These are phyloP conservation scores for Porodaedalea pini DNA, from an alignment of 1,284 basidiomycete genomes.

Conservation along the genomic window DNA sequence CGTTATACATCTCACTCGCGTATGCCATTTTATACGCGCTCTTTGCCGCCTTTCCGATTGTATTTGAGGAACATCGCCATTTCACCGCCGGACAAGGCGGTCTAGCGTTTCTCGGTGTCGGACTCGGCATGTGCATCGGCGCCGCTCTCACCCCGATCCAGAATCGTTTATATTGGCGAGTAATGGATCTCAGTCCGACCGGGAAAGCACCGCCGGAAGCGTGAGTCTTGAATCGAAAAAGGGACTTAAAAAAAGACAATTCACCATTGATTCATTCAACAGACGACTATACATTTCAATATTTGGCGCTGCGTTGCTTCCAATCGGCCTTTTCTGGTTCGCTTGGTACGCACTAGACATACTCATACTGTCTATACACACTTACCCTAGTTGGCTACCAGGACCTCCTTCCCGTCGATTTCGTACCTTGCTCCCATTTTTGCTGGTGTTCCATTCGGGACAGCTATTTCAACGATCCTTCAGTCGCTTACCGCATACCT, in stretches of 20 bases:
- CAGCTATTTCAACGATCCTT: constrained; percentile 57
- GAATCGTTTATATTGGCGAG: constrained; percentile 52
- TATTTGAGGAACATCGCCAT: constrained; percentile 56
- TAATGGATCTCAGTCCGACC: constrained; percentile 44
- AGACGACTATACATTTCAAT: constrained; percentile 59
- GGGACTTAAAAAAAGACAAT: neutral
- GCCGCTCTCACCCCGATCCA: constrained; percentile 51
- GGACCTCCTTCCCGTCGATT: constrained; percentile 54
- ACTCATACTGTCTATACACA: neutral
- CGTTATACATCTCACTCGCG: constrained; percentile 65
- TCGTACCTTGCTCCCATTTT: constrained; percentile 63
- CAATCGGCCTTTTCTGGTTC: constrained; percentile 64
- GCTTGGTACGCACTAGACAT: constrained; percentile 35
- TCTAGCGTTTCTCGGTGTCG: constrained; percentile 64
- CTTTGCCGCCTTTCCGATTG: constrained; percentile 59
- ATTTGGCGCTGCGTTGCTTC: constrained; percentile 50
- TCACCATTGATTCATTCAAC: constrained; percentile 22
- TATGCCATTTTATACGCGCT: constrained; percentile 60
- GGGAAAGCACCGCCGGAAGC: constrained; percentile 61
- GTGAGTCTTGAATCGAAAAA: constrained; percentile 32
- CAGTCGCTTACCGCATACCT: constrained; percentile 59
- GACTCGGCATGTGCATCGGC: constrained; percentile 51
- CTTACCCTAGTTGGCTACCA: constrained; percentile 26
- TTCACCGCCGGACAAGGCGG: constrained; percentile 60
- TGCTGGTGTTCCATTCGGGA: constrained; percentile 63